Evolutionary conservation across 2,329 filamentous ascomycete genomes (phyloP), one percentile per base, ranked within the genome.

Genomic region (Furcasterigmium sp.): DNA sequence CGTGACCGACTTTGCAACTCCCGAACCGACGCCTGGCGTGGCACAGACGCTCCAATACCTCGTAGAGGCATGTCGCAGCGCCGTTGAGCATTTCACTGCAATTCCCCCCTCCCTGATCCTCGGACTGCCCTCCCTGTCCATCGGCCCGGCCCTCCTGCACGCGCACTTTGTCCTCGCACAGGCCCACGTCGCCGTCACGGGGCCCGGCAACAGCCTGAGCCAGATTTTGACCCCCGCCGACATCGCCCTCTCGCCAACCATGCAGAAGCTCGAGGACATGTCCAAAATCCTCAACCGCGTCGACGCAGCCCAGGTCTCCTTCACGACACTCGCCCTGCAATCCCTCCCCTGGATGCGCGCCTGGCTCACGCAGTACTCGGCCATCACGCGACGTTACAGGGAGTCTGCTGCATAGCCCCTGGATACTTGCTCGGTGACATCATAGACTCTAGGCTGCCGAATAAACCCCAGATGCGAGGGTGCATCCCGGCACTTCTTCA

Each of bases 1-100:
- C 21, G 39, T 48, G 10, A 43, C 39, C 13, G 47, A 52, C 39
- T 48, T 51, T 38, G 39, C 37, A 14, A 18, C 37, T 18, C 37
- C 37, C 25, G 17, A 39, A 8, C 23, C 20, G 9, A 19, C 37
- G 15, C 17, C 15, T 4, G 37, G 20, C 10, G 37, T 29, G 37
- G 37, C 9, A 3, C 15, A 17, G 8, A 39, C 37, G 10, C 18
- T 39, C 8, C 37, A 8, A 8, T 11, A 14, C 4, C 37, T 39
- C 18, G 23, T 29, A 23, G 9, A 39, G 8, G 37, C 37, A 8
- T 29, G 37, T 17, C 37, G 29, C 25, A 11, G n/a, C 10, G 37
- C 37, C 25, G 18, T 39, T 13, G 15, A 29, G 5, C 15, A 13
- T 5, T 39, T 39, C 21, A 15, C 37, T 7, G 25, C 13, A 5